phyloP scores from a whole-genome alignment of 257 asterid species.

The Solanum dulcamara region DNA sequence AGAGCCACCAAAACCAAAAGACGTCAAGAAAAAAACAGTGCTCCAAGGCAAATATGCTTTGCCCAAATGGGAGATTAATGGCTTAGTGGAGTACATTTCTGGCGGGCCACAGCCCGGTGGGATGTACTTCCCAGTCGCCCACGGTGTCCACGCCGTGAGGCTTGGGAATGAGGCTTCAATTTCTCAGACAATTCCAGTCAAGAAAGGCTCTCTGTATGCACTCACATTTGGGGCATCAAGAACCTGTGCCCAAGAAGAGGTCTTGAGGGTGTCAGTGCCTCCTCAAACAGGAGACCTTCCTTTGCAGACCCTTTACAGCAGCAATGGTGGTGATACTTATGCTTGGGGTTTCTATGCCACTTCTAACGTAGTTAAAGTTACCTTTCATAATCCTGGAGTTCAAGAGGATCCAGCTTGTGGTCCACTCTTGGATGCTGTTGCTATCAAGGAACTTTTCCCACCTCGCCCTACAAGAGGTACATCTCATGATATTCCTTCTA shows the following conservation, averaged over 20 bases:
- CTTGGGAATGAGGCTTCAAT: conserved; percentile 83
- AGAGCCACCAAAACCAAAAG: conserved; percentile 45
- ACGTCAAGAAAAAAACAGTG: conserved; percentile 37
- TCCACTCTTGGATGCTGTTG: conserved; percentile 82
- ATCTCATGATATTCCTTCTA: neutral
- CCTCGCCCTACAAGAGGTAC: conserved; percentile 48
- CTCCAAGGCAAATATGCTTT: conserved; percentile 46
- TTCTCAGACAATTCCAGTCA: conserved; percentile 56
- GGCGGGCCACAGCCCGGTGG: conserved; percentile 97
- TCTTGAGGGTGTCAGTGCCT: conserved; percentile 56
- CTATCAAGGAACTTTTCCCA: conserved; percentile 61
- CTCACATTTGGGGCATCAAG: conserved; percentile 86
- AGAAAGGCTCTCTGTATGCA: conserved; percentile 61
- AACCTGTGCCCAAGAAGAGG: conserved; percentile 88
- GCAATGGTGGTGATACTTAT: conserved; percentile 71
- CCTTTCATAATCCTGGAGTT: conserved; percentile 60
- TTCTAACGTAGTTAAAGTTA: conserved; percentile 33
- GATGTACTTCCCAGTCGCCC: conserved; percentile 76
- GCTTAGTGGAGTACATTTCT: conserved; percentile 72
- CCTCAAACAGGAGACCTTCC: conserved; percentile 70
- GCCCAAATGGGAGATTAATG: conserved; percentile 78
- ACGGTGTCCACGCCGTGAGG: conserved; percentile 83
- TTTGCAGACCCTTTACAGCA: conserved; percentile 66
- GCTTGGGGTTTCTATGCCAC: conserved; percentile 72
- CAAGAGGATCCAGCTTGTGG: conserved; percentile 94